Percentiles rank a stretch among this genome's conserved stretches.
Conservation (phyloP, 2,329 filamentous ascomycete species). For the Calonectria pseudoreteaudii region DNA sequence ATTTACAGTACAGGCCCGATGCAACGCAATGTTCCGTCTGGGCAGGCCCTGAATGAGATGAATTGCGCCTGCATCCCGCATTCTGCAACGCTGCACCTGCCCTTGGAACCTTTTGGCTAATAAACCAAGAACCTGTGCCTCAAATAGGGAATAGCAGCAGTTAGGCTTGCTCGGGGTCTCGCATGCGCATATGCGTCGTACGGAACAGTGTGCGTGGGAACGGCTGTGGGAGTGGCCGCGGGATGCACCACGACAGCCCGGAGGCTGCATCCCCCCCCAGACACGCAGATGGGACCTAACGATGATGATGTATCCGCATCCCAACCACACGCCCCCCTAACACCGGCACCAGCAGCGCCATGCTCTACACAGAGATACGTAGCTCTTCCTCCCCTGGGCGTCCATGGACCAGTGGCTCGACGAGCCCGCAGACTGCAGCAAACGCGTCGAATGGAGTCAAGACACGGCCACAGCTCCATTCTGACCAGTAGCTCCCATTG, state of each 20-base stretch:
- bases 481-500: conserved; percentile 30
- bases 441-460: conserved; percentile 28
- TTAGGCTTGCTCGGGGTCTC: conserved; percentile 36
- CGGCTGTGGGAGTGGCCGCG: conserved; percentile 31
- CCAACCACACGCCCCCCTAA: conserved; percentile 7
- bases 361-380: neutral
- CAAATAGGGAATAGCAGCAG: conserved; percentile 15
- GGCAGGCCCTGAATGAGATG: neutral
- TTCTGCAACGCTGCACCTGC: conserved; percentile 20
- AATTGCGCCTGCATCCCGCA: conserved; percentile 14
- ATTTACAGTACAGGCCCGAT: conserved; percentile 1
- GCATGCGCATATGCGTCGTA: conserved; percentile 37
- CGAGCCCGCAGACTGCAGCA: conserved; percentile 23
- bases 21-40: neutral
- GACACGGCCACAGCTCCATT: conserved; percentile 33
- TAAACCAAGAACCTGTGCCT: neutral
- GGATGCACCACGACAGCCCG: conserved; percentile 27
- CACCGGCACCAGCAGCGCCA: neutral
- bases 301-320: neutral
- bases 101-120: conserved; percentile 14
- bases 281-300: conserved; percentile 1
- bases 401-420: conserved; percentile 17
- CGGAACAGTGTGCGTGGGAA: conserved; percentile 28
- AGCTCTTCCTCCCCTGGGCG: conserved; percentile 1
- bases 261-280: conserved; percentile 19